Base-by-base conservation (phyloP, 2,329 filamentous ascomycete genomes). In the Exophiala spinifera region DNA sequence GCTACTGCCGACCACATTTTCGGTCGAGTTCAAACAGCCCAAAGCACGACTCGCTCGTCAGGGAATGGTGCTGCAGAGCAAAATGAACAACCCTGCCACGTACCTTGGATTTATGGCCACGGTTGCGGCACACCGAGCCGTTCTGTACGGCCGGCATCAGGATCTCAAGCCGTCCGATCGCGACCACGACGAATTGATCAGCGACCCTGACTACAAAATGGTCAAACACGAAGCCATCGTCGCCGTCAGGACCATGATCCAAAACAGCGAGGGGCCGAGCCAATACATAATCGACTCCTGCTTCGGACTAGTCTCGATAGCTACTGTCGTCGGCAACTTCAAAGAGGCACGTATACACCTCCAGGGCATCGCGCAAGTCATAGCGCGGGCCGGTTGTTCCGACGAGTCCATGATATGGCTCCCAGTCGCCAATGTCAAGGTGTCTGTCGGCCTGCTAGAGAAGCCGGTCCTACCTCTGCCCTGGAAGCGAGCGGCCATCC, bases 31-130 rank as follows among this genome's bases (percentile, higher is more conserved):
- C 34, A 67, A 63, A 56, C 60, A 59, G 19, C 48, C 61, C 28
- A 53, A 61, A 13, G 61, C 64, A 42, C 49, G 45, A 13, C 31
- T 56, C 13, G 60, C 59, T 11, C 63, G 69, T 47, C 63, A 67
- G 47, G 64, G 64, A 33, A 48, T 69, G 17, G 66, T 72, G 53
- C 62, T 69, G 37, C 61, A 63, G 46, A 65, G 64, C 15, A 66
- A 67, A n/a, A 66, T 70, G 34, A 66, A 66, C 3, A 70, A 69
- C 46, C 61, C 68, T 3, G 69, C 69, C 8, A 68, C 66, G 37
- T 73, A 73, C 53, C 71, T 71, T 44, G 67, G 69, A 28, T 61
- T 72, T 17, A 71, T 74, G 69, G 67, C 64, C 34, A 69, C 72
- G 52, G 66, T 66, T 23, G 71, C 72, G 40, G 71, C 71, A 23